A percentile compares a stretch with the other conserved stretches of the same genome.
phyloP scores from a whole-genome alignment of 2,329 filamentous ascomycete genomes.

The Coleophoma crateriformis region DNA sequence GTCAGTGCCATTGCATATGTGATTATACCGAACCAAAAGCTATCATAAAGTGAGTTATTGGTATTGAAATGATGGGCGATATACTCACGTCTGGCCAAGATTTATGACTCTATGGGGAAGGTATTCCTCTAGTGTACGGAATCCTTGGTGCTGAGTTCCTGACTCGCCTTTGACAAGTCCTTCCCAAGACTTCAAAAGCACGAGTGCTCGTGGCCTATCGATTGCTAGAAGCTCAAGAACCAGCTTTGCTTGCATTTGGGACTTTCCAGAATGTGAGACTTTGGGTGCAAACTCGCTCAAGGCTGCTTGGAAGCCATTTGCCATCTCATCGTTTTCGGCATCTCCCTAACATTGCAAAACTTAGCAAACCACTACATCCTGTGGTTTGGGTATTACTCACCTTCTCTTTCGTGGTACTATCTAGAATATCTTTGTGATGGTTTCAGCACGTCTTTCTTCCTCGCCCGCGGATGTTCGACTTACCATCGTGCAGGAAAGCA shows the following conservation, averaged over 20 bases:
- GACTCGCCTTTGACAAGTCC: too few species aligned
- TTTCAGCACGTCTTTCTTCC: not conserved
- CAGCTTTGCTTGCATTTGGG: too few species aligned
- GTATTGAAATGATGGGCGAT: not conserved
- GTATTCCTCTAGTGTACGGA: conserved; percentile 1
- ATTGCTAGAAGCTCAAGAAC: too few species aligned
- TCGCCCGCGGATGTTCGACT: not conserved
- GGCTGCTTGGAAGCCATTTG: too few species aligned
- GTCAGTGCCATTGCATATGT: conserved; percentile 2
- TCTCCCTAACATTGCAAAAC: too few species aligned
- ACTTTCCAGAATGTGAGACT: too few species aligned
- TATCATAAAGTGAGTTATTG: not conserved
- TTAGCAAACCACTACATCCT: too few species aligned
- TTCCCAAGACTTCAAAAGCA: too few species aligned
- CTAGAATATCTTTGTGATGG: not conserved
- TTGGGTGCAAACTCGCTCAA: too few species aligned
- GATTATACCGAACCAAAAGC: conserved; percentile 1
- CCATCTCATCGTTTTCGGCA: too few species aligned
- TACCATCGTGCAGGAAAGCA: not conserved
- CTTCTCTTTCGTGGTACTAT: not conserved
- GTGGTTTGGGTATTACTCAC: not conserved
- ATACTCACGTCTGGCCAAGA: not conserved
- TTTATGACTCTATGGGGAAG: conserved; percentile 1
- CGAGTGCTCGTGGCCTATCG: too few species aligned
- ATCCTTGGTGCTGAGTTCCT: not conserved